phyloP scores from a whole-genome alignment of 1,139 yeast genomes.

The Pichia sp. region DNA sequence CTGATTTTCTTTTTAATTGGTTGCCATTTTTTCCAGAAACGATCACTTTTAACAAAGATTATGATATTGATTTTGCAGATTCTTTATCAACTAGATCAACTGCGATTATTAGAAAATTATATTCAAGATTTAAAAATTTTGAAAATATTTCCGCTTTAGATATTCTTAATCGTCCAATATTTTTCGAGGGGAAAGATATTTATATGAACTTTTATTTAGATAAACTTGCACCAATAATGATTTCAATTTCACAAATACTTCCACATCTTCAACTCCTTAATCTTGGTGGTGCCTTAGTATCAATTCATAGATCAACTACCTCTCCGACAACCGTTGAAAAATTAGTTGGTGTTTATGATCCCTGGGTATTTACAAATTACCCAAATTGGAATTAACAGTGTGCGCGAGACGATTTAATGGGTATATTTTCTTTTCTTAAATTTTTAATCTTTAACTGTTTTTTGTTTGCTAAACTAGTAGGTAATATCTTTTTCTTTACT shows the following conservation, averaged over 20 bases:
- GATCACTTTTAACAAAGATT: not conserved
- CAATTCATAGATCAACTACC: conserved; percentile 11
- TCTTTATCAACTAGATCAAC: conserved; percentile 10
- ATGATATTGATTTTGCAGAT: not conserved
- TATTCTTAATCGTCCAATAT: conserved; percentile 16
- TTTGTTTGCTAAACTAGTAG: too few relatives aligned
- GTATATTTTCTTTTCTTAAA: too few relatives aligned
- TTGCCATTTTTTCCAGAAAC: conserved; percentile 22
- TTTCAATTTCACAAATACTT: conserved; percentile 12
- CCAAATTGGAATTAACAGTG: conserved; percentile 3
- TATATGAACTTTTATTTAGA: conserved; percentile 9
- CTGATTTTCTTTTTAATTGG: conserved; percentile 30
- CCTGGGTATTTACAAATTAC: conserved; percentile 15
- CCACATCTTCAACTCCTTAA: conserved; percentile 18
- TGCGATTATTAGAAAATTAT: conserved; percentile 19
- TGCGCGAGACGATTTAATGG: too few relatives aligned
- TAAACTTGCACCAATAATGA: conserved; percentile 18
- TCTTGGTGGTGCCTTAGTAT: conserved; percentile 21
- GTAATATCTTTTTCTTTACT: too few relatives aligned
- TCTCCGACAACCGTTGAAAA: conserved; percentile 1
- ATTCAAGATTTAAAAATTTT: conserved; percentile 19
- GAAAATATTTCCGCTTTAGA: conserved; percentile 21
- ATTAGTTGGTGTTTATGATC: conserved; percentile 8
- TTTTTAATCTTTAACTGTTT: too few relatives aligned
- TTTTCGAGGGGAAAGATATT: not conserved